Conservation (phyloP, 495 filamentous ascomycete species). For the Lindgomyces ingoldianus region DNA sequence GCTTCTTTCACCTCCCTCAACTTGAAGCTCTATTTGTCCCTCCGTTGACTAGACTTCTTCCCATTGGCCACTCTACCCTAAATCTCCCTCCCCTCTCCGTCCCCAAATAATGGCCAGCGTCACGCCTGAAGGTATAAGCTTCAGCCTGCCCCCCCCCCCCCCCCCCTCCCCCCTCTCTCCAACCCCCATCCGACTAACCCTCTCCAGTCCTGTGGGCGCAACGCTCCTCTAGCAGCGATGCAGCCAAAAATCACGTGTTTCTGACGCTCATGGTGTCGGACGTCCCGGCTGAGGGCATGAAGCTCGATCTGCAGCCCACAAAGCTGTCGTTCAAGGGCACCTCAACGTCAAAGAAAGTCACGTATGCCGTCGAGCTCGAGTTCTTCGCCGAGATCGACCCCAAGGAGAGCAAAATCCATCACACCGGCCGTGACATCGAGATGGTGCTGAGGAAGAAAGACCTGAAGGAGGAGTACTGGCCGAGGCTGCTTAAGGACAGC, state of each 20-base stretch:
- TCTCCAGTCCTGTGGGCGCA: conserved; percentile 90
- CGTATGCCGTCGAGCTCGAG: conserved; percentile 82
- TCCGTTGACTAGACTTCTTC: background rate
- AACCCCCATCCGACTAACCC: conserved; percentile 7
- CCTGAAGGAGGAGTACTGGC: conserved; percentile 87
- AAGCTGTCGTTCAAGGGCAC: conserved; percentile 78
- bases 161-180: background rate
- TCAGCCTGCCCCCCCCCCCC: conserved; percentile 3
- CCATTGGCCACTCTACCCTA: background rate
- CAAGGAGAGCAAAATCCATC: conserved; percentile 74
- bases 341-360: conserved; percentile 76
- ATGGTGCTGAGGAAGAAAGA: conserved; percentile 96
- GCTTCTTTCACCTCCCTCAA: conserved; percentile 1
- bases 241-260: conserved; percentile 87
- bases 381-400: conserved; percentile 91
- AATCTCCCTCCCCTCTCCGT: background rate
- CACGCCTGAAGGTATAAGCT: conserved; percentile 46
- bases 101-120: conserved; percentile 33
- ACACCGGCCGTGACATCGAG: conserved; percentile 82
- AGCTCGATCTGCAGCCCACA: conserved; percentile 76
- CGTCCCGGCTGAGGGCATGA: conserved; percentile 65
- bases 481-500: conserved; percentile 81
- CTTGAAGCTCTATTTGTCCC: background rate
- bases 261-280: conserved; percentile 86
- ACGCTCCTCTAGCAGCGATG: conserved; percentile 78